Evolutionary conservation across 805 yeast species (phyloP).

Genomic region (Saccharomycopsis oosterbeekiorum): DNA sequence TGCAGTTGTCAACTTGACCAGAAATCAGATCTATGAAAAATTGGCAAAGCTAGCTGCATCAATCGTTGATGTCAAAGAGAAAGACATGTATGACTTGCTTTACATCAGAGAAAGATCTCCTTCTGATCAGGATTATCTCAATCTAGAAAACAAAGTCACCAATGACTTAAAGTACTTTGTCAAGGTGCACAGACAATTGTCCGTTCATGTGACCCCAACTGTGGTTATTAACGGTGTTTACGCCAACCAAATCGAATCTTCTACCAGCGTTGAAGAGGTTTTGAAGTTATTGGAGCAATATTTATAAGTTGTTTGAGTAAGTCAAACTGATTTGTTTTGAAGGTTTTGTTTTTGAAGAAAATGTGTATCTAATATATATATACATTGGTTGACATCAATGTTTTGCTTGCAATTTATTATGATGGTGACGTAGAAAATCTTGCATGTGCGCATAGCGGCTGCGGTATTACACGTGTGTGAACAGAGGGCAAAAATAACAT

Average conservation of each 20-base stretch:
- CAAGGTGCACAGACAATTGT: conserved; percentile 61
- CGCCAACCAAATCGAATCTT: conserved; percentile 48
- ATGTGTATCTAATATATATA: no score
- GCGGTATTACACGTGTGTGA: no score
- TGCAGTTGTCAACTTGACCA: conserved; percentile 37
- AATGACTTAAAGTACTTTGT: conserved; percentile 67
- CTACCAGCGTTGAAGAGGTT: conserved; percentile 39
- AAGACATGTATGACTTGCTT: conserved; percentile 27
- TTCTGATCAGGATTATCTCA: conserved; percentile 28
- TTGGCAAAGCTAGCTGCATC: conserved; percentile 40
- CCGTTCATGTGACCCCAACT: conserved; percentile 81
- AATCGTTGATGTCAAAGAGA: conserved; percentile 24
- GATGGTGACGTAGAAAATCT: no score
- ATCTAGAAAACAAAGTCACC: conserved; percentile 49
- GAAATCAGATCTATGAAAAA: conserved; percentile 45
- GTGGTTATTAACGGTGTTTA: conserved; percentile 61
- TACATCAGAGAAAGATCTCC: conserved; percentile 25
- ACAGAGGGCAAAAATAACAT: no score
- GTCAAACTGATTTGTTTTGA: no score
- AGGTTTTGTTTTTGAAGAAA: no score
- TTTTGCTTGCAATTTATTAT: no score
- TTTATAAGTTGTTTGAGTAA: neutral
- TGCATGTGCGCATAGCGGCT: no score
- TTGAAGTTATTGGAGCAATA: conserved; percentile 20
- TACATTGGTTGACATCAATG: no score